phyloP scores from a whole-genome alignment of 2,329 filamentous ascomycete species.

The Fusarium penzigii region DNA sequence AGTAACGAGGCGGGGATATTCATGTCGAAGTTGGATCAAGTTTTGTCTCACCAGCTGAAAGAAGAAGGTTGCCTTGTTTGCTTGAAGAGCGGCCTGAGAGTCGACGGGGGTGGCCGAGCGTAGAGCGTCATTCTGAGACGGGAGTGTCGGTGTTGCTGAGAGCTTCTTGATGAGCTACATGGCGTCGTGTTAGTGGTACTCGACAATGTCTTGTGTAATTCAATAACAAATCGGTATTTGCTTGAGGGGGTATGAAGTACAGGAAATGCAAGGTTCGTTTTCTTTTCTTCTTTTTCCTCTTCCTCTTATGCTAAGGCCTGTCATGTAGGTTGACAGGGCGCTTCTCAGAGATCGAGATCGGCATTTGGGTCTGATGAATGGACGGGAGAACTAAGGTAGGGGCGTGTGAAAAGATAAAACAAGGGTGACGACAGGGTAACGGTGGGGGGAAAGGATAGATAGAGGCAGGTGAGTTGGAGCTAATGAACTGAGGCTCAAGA shows the following conservation, averaged over 20 bases:
- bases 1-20: conserved; percentile 36
- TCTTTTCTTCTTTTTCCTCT: background rate
- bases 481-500: conserved; percentile 5
- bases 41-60: conserved; percentile 77
- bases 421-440: conserved; percentile 6
- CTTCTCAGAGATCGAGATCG: conserved; percentile 14
- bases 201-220: conserved; percentile 13
- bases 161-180: conserved; percentile 95
- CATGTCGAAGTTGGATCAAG: conserved; percentile 23
- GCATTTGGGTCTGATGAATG: conserved; percentile 10
- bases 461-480: conserved; percentile 4
- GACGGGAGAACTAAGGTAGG: conserved; percentile 4
- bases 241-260: conserved; percentile 15
- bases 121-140: conserved; percentile 68
- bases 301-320: conserved; percentile 20
- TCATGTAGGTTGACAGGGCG: conserved; percentile 13
- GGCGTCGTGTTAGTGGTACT: conserved; percentile 24
- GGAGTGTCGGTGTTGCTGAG: conserved; percentile 84
- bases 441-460: conserved; percentile 1
- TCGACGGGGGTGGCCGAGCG: conserved; percentile 56
- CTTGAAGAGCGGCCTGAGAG: conserved; percentile 86
- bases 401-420: conserved; percentile 3
- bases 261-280: conserved; percentile 11
- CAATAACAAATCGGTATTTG: conserved; percentile 22
- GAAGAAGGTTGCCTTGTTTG: conserved; percentile 98